These are phyloP conservation scores for Solanum virginianum DNA, from an alignment of 257 asterid genomes.

Conservation along the genomic window DNA sequence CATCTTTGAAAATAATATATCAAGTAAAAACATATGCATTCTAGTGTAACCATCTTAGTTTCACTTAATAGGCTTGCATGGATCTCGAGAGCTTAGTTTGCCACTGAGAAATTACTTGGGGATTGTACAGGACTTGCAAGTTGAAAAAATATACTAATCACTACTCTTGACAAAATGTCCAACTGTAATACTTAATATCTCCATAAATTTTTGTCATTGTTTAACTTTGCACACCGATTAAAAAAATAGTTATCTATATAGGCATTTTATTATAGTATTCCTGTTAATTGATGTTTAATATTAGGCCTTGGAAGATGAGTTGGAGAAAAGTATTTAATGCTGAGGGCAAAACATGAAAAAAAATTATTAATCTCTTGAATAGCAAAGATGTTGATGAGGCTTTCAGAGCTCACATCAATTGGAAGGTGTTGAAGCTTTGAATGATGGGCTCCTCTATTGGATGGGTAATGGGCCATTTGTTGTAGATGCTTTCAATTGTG, in stretches of 20 bases:
- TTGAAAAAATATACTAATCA: neutral
- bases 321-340: no score
- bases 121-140: neutral
- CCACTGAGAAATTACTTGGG: neutral
- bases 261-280: no score
- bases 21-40: neutral
- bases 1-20: neutral
- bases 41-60: neutral
- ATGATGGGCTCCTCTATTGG: constrained; percentile 85
- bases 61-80: neutral
- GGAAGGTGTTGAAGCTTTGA: constrained; percentile 61
- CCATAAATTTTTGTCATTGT: no score
- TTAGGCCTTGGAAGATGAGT: no score
- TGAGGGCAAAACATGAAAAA: no score
- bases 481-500: constrained; percentile 83
- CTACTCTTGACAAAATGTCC: neutral
- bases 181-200: neutral
- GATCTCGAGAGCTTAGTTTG: no score
- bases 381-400: constrained; percentile 79
- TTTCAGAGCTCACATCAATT: constrained; percentile 62
- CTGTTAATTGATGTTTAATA: no score
- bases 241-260: no score
- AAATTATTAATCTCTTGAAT: constrained; percentile 50
- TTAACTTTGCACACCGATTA: no score
- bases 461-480: constrained; percentile 85